Evolutionary conservation across 257 asterid genomes (phyloP).

Genomic region (Lycium barbarum): DNA sequence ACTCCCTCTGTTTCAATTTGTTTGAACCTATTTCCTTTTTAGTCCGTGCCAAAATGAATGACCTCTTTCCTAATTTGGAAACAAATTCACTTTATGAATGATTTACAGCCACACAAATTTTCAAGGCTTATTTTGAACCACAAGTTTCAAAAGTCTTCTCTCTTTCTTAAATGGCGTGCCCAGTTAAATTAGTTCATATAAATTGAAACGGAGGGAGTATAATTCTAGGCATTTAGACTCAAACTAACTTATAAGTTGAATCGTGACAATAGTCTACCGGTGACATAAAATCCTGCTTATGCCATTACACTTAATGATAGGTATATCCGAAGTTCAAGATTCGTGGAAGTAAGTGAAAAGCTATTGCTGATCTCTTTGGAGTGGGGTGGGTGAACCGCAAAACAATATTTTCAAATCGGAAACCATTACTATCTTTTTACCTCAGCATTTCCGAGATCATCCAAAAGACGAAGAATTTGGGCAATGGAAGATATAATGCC

Average conservation of each 20-base stretch:
- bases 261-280: not conserved
- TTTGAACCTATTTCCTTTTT: too few species aligned
- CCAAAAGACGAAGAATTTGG: not conserved
- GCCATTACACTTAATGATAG: not conserved
- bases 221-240: not conserved
- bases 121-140: too few species aligned
- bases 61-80: too few species aligned
- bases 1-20: too few species aligned
- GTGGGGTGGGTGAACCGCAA: not conserved
- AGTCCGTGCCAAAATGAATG: too few species aligned
- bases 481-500: not conserved
- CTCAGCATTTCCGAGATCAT: not conserved
- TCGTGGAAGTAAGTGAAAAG: not conserved
- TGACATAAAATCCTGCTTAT: not conserved
- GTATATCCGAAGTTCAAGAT: not conserved
- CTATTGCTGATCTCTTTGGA: not conserved
- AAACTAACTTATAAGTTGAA: not conserved
- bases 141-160: too few species aligned
- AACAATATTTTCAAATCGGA: not conserved
- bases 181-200: too few species aligned
- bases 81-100: too few species aligned
- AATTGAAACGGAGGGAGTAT: too few species aligned
- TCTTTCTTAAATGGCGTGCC: too few species aligned
- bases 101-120: too few species aligned
- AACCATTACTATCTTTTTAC: not conserved